Base-by-base conservation (phyloP, 129 eudicot genomes). In the Kitagawia praeruptora region DNA sequence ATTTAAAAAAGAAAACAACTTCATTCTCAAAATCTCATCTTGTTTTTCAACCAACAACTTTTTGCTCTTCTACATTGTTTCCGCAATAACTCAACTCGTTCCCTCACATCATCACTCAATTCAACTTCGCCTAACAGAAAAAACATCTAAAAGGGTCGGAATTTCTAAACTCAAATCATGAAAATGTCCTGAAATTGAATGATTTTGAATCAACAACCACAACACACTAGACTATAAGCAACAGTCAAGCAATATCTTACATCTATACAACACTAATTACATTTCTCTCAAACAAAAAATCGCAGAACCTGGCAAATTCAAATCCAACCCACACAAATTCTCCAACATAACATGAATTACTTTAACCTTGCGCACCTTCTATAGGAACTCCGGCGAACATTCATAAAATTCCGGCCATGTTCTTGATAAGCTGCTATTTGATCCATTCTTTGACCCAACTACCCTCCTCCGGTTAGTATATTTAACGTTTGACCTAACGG, bases 191-290 rank as follows among this genome's bases (percentile, higher is more conserved):
- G 97, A 87, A 82, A 93, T 85, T 12, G 91, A 80, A 25, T 82
- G 88, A 82, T 91, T 89, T 67, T 91, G 97, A 25, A 93, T 85
- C 85, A 93, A 76, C 38, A 93, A 79, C 98, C 98, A 91, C 58
- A 93, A 76, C 86, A 86, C 85, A 81, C 97, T 91, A 58, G 91
- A 89, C 9, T 85, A 83, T 4, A 42, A 25, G 53, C 90, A 87
- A 76, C 88, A 89, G 82, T 89, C 95, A 77, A 93, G 82, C 66
- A 93, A 38, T 8, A 89, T 85, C 56, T 88, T 86, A 4, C 87
- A 88, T 84, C 97, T 71, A 83, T 86, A 87, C 64, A 93, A 86
- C 85, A 91, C 74, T 79, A 89, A 83, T 85, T 93, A 91, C 87
- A 91, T 49, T 87, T 93, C 98, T 83, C 91, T 87, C 31, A 89